phyloP scores from a whole-genome alignment of 2,329 filamentous ascomycete genomes.

The Colletotrichum gigasporum region DNA sequence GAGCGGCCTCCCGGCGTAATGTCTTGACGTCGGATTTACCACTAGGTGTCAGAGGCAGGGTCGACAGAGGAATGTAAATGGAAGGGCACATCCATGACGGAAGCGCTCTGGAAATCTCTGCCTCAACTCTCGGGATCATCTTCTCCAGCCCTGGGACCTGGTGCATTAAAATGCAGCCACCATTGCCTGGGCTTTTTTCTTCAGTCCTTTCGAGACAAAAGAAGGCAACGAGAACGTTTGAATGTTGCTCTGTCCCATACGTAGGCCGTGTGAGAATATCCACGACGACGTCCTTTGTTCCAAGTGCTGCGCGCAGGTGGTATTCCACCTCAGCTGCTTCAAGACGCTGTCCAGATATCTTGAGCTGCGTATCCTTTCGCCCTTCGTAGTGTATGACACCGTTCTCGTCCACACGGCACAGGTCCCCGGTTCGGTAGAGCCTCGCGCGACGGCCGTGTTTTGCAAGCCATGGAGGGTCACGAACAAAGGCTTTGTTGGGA shows the following conservation, averaged over 20 bases:
- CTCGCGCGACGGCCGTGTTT: constrained; percentile 10
- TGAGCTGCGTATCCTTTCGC: constrained; percentile 35
- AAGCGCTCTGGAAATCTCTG: background rate
- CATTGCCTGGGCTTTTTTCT: background rate
- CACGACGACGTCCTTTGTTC: constrained; percentile 16
- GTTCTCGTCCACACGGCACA: constrained; percentile 10
- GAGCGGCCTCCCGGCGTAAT: background rate
- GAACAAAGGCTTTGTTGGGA: constrained; percentile 17
- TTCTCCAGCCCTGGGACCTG: background rate
- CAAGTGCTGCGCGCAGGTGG: background rate
- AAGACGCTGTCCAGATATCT: constrained; percentile 41
- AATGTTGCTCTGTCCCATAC: background rate
- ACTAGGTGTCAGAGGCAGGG: constrained; percentile 8
- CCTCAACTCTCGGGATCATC: background rate
- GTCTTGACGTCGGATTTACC: constrained; percentile 18
- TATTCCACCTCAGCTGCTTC: constrained; percentile 41
- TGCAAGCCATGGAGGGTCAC: constrained; percentile 8
- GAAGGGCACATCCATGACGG: constrained; percentile 27
- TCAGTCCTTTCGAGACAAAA: background rate
- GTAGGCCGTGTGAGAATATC: constrained; percentile 16
- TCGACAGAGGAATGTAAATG: constrained; percentile 12
- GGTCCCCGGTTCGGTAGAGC: constrained; percentile 33
- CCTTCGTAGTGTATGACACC: constrained; percentile 31
- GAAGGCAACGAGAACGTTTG: constrained; percentile 20
- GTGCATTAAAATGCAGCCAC: background rate